Conservation (phyloP, 1,139 yeast species). For the Yamadazyma oceani region DNA sequence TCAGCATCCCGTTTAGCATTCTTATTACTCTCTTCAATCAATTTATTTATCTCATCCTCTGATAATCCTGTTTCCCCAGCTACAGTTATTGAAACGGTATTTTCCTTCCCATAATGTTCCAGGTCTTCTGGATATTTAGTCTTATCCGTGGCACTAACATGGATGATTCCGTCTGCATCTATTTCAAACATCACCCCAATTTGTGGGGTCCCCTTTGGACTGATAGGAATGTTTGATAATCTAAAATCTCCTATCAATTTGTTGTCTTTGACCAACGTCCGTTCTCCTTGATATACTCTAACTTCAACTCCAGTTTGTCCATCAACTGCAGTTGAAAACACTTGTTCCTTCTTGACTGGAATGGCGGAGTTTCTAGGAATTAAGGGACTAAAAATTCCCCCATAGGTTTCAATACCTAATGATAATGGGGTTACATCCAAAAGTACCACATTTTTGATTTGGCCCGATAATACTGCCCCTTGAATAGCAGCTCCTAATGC, state of each 20-base stretch:
- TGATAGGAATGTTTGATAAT: slow-evolving; percentile 63
- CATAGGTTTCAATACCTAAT: slow-evolving; percentile 78
- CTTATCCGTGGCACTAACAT: slow-evolving; percentile 69
- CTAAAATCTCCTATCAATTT: slow-evolving; percentile 72
- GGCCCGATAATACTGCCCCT: slow-evolving; percentile 76
- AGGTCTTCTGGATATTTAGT: slow-evolving; percentile 47
- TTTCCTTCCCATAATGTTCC: slow-evolving; percentile 30
- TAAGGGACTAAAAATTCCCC: slow-evolving; percentile 76
- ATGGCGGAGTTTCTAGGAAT: slow-evolving; percentile 76
- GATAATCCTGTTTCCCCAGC: slow-evolving; percentile 69
- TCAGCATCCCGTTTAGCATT: slow-evolving; percentile 45
- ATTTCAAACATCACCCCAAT: slow-evolving; percentile 72
- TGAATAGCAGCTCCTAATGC: slow-evolving; percentile 86
- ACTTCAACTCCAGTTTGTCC: slow-evolving; percentile 81
- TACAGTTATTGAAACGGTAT: slow-evolving; percentile 61
- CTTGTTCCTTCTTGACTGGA: slow-evolving; percentile 69
- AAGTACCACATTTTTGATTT: slow-evolving; percentile 65
- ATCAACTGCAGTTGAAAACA: slow-evolving; percentile 82
- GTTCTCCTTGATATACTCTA: slow-evolving; percentile 76
- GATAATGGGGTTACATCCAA: slow-evolving; percentile 80
- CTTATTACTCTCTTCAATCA: slow-evolving; percentile 53
- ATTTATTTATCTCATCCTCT: slow-evolving; percentile 57
- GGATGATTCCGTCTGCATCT: slow-evolving; percentile 81
- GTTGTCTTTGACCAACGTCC: slow-evolving; percentile 71
- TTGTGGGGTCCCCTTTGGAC: slow-evolving; percentile 78